Evolutionary conservation across 768 basidiomycete genomes (phyloP).

Genomic region (Holtermanniella nyarrowii): DNA sequence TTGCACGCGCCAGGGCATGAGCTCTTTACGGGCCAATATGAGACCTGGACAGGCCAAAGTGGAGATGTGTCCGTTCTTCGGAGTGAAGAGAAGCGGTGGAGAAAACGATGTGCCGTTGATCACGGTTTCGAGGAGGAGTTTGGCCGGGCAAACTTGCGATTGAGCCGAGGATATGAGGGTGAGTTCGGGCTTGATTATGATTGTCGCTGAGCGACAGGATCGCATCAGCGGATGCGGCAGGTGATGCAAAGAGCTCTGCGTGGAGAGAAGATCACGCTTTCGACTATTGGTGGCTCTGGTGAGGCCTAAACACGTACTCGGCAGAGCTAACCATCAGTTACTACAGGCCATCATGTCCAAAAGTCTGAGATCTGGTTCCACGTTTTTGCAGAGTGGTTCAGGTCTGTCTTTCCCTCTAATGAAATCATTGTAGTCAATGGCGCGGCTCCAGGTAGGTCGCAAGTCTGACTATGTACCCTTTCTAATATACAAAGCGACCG

Average conservation of each 20-base stretch:
- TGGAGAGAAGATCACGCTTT: constrained; percentile 27
- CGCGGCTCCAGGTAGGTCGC: constrained; percentile 31
- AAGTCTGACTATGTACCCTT: neutral
- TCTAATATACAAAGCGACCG: constrained; percentile 34
- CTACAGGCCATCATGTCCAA: constrained; percentile 32
- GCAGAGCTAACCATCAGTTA: constrained; percentile 17
- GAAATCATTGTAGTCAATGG: constrained; percentile 28
- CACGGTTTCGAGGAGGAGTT: constrained; percentile 21
- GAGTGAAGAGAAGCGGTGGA: neutral
- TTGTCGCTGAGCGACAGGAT: constrained; percentile 14
- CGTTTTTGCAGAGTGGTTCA: constrained; percentile 32
- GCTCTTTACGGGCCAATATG: neutral
- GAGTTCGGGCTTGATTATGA: constrained; percentile 5
- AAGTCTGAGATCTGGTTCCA: constrained; percentile 31
- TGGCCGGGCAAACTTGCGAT: constrained; percentile 24
- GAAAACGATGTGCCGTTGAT: neutral
- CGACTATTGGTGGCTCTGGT: constrained; percentile 36
- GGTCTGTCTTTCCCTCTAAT: constrained; percentile 15
- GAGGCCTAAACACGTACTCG: constrained; percentile 2
- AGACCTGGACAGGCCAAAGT: no score
- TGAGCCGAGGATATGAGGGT: constrained; percentile 33
- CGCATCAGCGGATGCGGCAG: constrained; percentile 18
- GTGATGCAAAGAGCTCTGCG: constrained; percentile 24
- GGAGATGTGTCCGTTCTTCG: neutral
- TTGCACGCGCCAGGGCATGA: neutral